Percentiles rank a stretch among this genome's conserved stretches.
Evolutionary conservation across 257 asterid species (phyloP).

Genomic region (Oldenlandia corymbosa): DNA sequence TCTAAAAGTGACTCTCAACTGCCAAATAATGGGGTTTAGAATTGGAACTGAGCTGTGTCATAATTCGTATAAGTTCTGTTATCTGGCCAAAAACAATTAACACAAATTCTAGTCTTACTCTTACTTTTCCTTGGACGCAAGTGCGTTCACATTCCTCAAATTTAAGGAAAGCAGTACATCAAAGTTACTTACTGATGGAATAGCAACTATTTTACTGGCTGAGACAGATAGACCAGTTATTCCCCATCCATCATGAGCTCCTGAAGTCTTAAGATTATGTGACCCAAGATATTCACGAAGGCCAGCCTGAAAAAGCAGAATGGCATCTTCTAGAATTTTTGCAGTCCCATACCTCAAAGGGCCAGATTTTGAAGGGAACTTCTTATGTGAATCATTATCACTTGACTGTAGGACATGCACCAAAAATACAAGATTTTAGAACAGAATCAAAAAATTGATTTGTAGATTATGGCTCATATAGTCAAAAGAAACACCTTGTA

Average conservation of each 20-base stretch:
- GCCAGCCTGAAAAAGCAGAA: slow-evolving; percentile 69
- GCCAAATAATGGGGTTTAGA: neutral
- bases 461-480: too few species aligned
- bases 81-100: neutral
- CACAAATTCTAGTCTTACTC: neutral
- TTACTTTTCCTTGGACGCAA: neutral
- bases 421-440: neutral
- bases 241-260: slow-evolving; percentile 61
- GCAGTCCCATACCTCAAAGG: slow-evolving; percentile 72
- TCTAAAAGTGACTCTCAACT: neutral
- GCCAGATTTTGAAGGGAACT: slow-evolving; percentile 89
- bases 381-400: slow-evolving; percentile 62
- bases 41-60: neutral
- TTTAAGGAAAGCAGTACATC: neutral
- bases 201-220: slow-evolving; percentile 74
- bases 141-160: neutral
- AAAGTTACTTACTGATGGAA: slow-evolving; percentile 63
- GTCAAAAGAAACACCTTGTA: slow-evolving; percentile 58
- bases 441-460: too few species aligned
- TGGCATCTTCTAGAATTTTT: slow-evolving; percentile 88
- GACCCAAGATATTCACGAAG: slow-evolving; percentile 75
- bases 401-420: slow-evolving; percentile 38
- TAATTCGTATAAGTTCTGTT: neutral
- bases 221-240: slow-evolving; percentile 83
- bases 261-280: slow-evolving; percentile 31